These are phyloP conservation scores for Eimeria praecox DNA, from an alignment of 169 alveolate species.

Conservation along the genomic window DNA sequence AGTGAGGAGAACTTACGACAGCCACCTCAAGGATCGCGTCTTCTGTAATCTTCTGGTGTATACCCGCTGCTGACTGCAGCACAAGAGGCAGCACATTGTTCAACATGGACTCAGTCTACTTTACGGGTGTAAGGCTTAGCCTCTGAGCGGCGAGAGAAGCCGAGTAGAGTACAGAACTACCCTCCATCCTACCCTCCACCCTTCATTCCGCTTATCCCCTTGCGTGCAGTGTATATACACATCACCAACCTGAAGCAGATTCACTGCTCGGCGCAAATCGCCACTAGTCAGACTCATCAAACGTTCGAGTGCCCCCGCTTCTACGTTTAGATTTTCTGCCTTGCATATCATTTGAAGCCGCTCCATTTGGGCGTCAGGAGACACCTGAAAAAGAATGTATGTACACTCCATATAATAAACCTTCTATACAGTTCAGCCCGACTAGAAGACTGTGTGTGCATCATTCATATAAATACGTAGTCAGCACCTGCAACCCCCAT, in stretches of 20 bases:
- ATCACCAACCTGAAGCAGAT: conserved; percentile 79
- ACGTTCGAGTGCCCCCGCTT: conserved; percentile 35
- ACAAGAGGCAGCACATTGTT: background rate
- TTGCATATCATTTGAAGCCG: conserved; percentile 47
- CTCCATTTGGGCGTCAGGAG: conserved; percentile 51
- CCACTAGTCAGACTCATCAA: conserved; percentile 79
- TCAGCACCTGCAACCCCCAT: too few relatives aligned
- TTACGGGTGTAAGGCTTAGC: too few relatives aligned
- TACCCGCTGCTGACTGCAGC: conserved; percentile 78
- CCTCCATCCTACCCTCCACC: too few relatives aligned
- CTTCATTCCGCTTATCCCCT: background rate
- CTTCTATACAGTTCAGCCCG: too few relatives aligned
- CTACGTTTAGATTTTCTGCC: conserved; percentile 42
- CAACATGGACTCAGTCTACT: too few relatives aligned
- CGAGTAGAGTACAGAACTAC: background rate
- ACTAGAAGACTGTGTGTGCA: too few relatives aligned
- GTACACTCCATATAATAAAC: too few relatives aligned
- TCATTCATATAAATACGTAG: too few relatives aligned
- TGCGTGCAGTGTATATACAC: background rate
- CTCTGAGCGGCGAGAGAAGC: too few relatives aligned
- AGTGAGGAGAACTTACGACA: conserved; percentile 27
- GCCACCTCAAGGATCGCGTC: conserved; percentile 80
- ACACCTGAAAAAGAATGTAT: conserved; percentile 36
- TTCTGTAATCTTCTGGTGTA: conserved; percentile 53
- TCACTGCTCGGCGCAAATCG: conserved; percentile 82